Evolutionary conservation across 495 filamentous ascomycete species (phyloP), one percentile per base, ranked within the genome.

Genomic region (Trichoderma parareesei): DNA sequence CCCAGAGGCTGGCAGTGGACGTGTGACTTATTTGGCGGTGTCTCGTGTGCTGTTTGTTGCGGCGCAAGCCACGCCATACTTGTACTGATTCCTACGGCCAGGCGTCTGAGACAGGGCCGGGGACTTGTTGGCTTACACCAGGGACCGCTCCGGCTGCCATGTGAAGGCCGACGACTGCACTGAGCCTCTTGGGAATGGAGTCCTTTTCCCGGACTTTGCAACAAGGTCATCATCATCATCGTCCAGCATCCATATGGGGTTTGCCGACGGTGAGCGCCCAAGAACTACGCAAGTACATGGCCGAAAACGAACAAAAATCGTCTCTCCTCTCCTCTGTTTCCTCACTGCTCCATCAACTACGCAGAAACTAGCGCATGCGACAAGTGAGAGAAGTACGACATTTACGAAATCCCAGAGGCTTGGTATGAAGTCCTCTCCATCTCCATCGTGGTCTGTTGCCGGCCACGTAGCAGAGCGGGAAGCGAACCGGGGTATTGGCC

Each of bases 391-490:
- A 27, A 27, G 27, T 27, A 27, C 27, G 27, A 27, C 27, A 27
- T 27, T 57, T 57, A 35, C 53, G 33, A n/a, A 11, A 35, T 57
- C 20, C 4, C 5, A 37, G n/a, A 33, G 20, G 48, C 48, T 55
- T 55, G n/a, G 48, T 37, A 20, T 57, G 27, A 37, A 35, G 27
- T 33, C 6, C 18, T 35, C 53, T 57, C 40, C 40, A 41, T 41
- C 40, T 41, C 53, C 53, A 57, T 57, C 53, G 53, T 57, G 27
- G 53, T 37, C 53, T 16, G 11, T 57, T 9, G 53, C 53, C 18
- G 27, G 53, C 53, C 53, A 57, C 53, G 53, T 57, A 57, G 53
- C 53, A 57, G 53, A 57, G 53, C 53, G 53, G 53, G 27, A 48
- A 48, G n/a, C n/a, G 10, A 48, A 18, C 44, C 44, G 44, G n/a